These are phyloP conservation scores for Geotrichum aggregatum DNA, from an alignment of 1,139 yeast species.

Conservation along the genomic window DNA sequence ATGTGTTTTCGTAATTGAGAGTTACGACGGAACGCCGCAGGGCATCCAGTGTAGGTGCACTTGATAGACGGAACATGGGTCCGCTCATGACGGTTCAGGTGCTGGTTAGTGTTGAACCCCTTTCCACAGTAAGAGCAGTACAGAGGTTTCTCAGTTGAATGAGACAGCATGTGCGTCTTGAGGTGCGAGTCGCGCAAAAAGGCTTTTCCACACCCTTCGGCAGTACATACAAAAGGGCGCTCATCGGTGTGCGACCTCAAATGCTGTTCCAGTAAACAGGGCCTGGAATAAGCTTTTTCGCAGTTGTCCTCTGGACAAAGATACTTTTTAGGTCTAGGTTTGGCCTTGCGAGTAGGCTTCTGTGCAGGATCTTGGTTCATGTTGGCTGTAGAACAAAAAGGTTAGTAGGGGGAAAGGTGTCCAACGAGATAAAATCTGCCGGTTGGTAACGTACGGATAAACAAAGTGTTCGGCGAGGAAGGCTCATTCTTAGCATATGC, in stretches of 20 bases:
- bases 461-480: neutral
- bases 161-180: slow-evolving; percentile 63
- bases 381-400: neutral
- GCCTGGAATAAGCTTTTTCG: slow-evolving; percentile 70
- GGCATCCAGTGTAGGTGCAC: slow-evolving; percentile 60
- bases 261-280: slow-evolving; percentile 79
- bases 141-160: slow-evolving; percentile 62
- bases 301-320: slow-evolving; percentile 63
- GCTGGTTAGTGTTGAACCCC: slow-evolving; percentile 80
- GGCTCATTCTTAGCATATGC: slow-evolving; percentile 3
- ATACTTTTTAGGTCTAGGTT: slow-evolving; percentile 53
- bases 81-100: slow-evolving; percentile 70
- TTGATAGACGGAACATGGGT: slow-evolving; percentile 70
- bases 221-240: slow-evolving; percentile 65
- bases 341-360: slow-evolving; percentile 14
- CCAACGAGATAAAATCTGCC: neutral
- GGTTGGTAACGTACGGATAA: slow-evolving; percentile 10
- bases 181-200: slow-evolving; percentile 78
- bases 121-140: slow-evolving; percentile 74
- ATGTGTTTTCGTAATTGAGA: slow-evolving; percentile 75
- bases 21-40: slow-evolving; percentile 67
- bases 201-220: slow-evolving; percentile 53
- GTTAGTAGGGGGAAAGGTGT: neutral
- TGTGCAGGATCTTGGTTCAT: slow-evolving; percentile 4
- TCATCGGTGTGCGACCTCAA: slow-evolving; percentile 68